Evolutionary conservation across 1,284 basidiomycete genomes (phyloP).

Genomic region (Melampsora larici-populina): DNA sequence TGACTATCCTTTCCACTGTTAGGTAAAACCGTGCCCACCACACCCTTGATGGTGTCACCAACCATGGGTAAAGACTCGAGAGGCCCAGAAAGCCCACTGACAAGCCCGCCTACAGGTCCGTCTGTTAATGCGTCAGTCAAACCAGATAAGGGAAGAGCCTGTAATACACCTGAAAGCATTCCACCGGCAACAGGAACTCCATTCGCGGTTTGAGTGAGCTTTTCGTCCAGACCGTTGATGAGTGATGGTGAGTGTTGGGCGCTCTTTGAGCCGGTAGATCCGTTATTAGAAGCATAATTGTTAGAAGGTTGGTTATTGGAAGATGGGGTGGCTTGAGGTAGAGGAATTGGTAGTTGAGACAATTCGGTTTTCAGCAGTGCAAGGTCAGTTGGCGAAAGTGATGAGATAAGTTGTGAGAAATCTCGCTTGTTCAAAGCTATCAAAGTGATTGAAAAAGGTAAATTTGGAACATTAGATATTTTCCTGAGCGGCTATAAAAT

Average conservation of each 20-base stretch:
- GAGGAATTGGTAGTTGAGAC: neutral
- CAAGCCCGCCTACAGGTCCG: neutral
- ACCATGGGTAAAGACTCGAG: constrained; percentile 1
- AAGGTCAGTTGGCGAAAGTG: neutral
- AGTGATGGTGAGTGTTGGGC: neutral
- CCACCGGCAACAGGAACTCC: neutral
- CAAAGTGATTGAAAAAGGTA: neutral
- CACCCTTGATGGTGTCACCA: neutral
- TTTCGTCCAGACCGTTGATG: neutral
- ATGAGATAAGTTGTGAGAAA: neutral
- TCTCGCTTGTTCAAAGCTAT: constrained; percentile 16
- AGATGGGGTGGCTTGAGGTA: neutral
- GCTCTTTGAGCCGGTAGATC: neutral
- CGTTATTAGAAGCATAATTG: neutral
- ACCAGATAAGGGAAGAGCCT: constrained; percentile 1
- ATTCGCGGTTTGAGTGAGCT: neutral
- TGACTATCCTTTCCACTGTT: neutral
- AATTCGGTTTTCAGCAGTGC: neutral
- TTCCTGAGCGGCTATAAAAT: neutral
- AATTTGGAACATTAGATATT: neutral
- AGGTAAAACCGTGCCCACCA: neutral
- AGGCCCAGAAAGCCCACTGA: neutral
- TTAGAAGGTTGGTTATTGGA: neutral
- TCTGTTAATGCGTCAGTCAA: neutral
- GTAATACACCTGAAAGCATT: neutral